These are phyloP conservation scores for Kwoniella mangroviensis DNA, from an alignment of 768 basidiomycete genomes.

Conservation along the genomic window DNA sequence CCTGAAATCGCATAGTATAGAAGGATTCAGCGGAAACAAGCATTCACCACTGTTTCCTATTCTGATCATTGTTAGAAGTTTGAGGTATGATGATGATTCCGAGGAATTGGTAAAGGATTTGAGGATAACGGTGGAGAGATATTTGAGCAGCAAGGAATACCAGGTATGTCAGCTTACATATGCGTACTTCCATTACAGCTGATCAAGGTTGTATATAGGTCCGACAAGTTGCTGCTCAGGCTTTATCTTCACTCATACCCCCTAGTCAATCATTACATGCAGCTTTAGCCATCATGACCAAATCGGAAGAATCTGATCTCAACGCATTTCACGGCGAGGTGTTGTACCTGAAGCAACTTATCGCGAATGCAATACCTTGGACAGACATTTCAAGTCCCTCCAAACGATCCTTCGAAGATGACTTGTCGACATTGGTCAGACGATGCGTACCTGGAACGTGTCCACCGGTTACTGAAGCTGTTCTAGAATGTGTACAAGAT, in stretches of 20 bases:
- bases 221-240: conserved; percentile 50
- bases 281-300: neutral
- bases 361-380: conserved; percentile 26
- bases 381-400: neutral
- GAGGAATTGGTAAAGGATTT: conserved; percentile 29
- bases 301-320: neutral
- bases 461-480: conserved; percentile 20
- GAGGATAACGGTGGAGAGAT: conserved; percentile 25
- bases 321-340: conserved; percentile 25
- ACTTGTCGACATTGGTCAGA: neutral
- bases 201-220: conserved; percentile 24
- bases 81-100: conserved; percentile 31
- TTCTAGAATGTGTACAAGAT: conserved; percentile 10
- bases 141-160: conserved; percentile 40
- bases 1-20: conserved; percentile 7
- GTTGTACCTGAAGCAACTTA: conserved; percentile 15
- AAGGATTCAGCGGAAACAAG: neutral
- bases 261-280: conserved; percentile 24
- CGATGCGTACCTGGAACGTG: conserved; percentile 7
- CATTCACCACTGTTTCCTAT: conserved; percentile 52
- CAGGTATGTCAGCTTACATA: conserved; percentile 30
- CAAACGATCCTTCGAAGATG: neutral
- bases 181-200: too few species aligned
- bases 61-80: conserved; percentile 49
- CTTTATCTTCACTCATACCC: conserved; percentile 38